phyloP scores from a whole-genome alignment of 2,329 filamentous ascomycete genomes.

The Cordyceps cateniannulata region DNA sequence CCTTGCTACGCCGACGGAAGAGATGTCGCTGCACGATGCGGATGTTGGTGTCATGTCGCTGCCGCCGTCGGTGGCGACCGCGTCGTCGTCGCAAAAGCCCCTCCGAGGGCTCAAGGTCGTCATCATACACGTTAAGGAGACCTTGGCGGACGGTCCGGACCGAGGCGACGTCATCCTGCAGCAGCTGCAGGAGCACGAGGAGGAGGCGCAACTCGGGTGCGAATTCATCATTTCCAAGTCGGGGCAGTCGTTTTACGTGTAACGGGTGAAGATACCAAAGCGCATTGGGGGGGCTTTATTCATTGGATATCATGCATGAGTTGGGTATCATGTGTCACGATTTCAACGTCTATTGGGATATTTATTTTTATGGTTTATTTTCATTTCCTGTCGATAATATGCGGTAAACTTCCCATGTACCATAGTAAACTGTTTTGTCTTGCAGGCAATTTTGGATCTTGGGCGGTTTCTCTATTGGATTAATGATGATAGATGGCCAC shows the following conservation, averaged over 20 bases:
- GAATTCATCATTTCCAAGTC: constrained; percentile 66
- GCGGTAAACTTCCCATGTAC: neutral
- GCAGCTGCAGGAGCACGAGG: constrained; percentile 62
- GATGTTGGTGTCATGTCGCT: constrained; percentile 20
- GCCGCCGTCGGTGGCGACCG: constrained; percentile 10
- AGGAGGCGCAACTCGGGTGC: constrained; percentile 63
- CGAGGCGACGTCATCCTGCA: constrained; percentile 58
- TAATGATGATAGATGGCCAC: neutral
- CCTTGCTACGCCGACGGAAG: constrained; percentile 41
- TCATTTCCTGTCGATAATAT: too few relatives aligned
- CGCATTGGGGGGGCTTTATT: constrained; percentile 14
- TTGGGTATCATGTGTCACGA: neutral
- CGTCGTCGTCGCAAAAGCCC: constrained; percentile 31
- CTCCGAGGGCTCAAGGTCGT: constrained; percentile 72
- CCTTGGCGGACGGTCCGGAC: constrained; percentile 64
- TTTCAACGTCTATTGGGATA: neutral
- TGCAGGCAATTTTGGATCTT: neutral
- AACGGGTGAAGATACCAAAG: neutral
- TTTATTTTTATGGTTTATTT: neutral
- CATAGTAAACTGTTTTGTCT: neutral
- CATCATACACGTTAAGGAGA: constrained; percentile 92
- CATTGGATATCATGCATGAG: neutral
- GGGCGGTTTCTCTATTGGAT: neutral
- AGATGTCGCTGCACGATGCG: constrained; percentile 35
- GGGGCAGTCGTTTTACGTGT: constrained; percentile 55